Conservation (phyloP, 305 asterid genomes). For the Solanum hybrid region DNA sequence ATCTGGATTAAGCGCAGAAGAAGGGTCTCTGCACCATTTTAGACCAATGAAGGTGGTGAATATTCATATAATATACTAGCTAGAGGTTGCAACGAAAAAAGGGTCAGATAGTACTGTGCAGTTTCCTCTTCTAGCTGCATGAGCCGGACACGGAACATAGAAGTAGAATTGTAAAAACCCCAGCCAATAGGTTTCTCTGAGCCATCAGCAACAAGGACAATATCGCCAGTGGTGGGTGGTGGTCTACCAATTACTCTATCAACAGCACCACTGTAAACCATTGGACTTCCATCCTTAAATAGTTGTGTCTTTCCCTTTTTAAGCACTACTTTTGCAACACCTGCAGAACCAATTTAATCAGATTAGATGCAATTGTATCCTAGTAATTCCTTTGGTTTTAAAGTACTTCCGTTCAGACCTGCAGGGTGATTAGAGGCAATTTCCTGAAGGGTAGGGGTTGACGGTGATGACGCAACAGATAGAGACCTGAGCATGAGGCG, state of each 20-base stretch:
- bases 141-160: slow-evolving; percentile 93
- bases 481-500: slow-evolving; percentile 42
- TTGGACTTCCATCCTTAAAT: slow-evolving; percentile 83
- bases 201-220: slow-evolving; percentile 88
- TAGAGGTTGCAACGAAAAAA: neutral
- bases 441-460: slow-evolving; percentile 42
- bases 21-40: slow-evolving; percentile 56
- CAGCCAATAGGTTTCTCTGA: slow-evolving; percentile 73
- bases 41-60: neutral
- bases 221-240: slow-evolving; percentile 83
- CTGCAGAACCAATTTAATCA: slow-evolving; percentile 26
- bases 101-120: slow-evolving; percentile 23
- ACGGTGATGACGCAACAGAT: slow-evolving; percentile 30
- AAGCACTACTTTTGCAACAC: slow-evolving; percentile 80
- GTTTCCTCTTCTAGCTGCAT: slow-evolving; percentile 91
- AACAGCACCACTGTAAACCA: slow-evolving; percentile 97
- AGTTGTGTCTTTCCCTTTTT: slow-evolving; percentile 91
- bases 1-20: slow-evolving; percentile 32
- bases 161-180: slow-evolving; percentile 82
- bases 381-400: neutral
- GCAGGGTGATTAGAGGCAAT: slow-evolving; percentile 52
- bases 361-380: neutral
- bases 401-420: slow-evolving; percentile 27
- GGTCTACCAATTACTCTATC: slow-evolving; percentile 87
- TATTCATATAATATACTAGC: neutral